Base-by-base conservation (phyloP, 495 filamentous ascomycete genomes). In the Penicillium ucsense region DNA sequence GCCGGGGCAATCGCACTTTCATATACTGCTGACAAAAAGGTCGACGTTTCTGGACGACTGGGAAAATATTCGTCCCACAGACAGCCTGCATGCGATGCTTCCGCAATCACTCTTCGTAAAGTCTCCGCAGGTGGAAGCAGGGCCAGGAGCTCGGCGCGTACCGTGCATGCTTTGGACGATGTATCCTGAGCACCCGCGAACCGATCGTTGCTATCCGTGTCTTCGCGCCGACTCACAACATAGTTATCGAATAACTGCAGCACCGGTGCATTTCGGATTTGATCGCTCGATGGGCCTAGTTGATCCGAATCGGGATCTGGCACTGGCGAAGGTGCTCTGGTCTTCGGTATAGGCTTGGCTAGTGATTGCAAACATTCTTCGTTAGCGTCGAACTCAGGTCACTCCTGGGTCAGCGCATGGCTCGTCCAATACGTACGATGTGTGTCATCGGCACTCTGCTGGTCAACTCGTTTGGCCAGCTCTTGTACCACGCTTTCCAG, bases 201-300 rank as follows among this genome's bases (percentile, higher is more conserved):
- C 11, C 49, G 53, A n/a, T 66, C 61, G 39, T 62, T 52, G 5
- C 39, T 52, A 1, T 51, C 53, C 8, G 50, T 42, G 32, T 64
- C 60, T 10, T 62, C 56, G 9, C 47, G 56, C n/a, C 67, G 64
- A 29, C 54, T 63, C 30, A 71, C 45, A 12, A 72, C 51, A 31
- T 69, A 59, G 28, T 69, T 70, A 45, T 72, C 62, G 40, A 74
- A 69, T 0, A 74, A 43, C 39, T 65, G 67, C 30, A 74, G 29
- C 1, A 72, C 52, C 2, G 70, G 70, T 0, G 70, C 70, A 52
- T 63, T 61, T 30, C 65, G 61, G 31, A 71, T 62, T 11, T 53
- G 49, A 3, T 60, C 55, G 36, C 57, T 60, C 4, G 62, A 57
- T 8, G 56, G 54, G n/a, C 47, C 46, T 6, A 52, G 37, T 47